Evolutionary conservation across 129 eudicot species (phyloP).

Genomic region (Arctium minus): DNA sequence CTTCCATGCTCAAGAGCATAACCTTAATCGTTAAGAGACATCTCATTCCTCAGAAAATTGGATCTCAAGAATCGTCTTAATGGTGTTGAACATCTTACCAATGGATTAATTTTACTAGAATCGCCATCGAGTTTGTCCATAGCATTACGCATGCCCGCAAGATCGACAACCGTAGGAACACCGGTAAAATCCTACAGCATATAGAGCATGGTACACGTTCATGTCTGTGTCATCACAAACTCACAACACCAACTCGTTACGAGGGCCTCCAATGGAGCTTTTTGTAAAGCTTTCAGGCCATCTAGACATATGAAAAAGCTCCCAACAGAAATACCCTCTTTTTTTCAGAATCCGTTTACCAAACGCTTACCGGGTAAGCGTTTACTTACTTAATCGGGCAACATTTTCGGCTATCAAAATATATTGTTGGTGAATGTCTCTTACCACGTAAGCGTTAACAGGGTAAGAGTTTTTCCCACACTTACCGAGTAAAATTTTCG

Average conservation of each 20-base stretch:
- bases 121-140: constrained; percentile 22
- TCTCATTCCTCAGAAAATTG: background rate
- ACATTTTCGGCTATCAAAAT: background rate
- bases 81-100: constrained; percentile 17
- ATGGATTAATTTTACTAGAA: constrained; percentile 24
- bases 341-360: background rate
- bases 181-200: constrained; percentile 21
- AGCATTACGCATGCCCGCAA: constrained; percentile 27
- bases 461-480: no score
- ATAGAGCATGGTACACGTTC: background rate
- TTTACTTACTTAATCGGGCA: no score
- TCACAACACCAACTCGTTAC: no score
- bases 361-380: no score
- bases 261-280: background rate
- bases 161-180: constrained; percentile 29
- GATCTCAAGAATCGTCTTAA: background rate
- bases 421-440: no score
- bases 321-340: no score
- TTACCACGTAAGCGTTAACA: no score
- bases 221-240: no score
- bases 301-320: no score
- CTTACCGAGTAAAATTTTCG: background rate
- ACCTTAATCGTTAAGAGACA: background rate
- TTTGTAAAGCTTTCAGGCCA: no score
- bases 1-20: background rate